These are phyloP conservation scores for Pseudopyrenochaeta lycopersici DNA, from an alignment of 2,329 filamentous ascomycete genomes.

Conservation along the genomic window DNA sequence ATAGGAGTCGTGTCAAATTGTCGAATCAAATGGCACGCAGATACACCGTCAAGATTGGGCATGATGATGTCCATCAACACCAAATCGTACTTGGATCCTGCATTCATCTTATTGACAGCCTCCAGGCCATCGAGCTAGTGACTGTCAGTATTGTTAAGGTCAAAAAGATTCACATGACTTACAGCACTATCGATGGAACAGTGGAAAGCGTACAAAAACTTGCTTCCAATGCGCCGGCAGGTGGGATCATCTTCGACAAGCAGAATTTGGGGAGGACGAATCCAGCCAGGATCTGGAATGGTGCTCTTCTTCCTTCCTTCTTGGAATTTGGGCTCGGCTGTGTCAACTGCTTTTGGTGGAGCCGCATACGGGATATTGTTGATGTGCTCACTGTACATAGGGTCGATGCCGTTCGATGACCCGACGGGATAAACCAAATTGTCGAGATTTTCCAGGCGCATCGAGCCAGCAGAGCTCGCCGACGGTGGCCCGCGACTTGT, in stretches of 20 bases:
- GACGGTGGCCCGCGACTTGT: conserved; percentile 56
- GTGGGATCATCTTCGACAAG: conserved; percentile 85
- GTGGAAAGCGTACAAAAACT: conserved; percentile 71
- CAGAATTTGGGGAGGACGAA: conserved; percentile 78
- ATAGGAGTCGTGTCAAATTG: conserved; percentile 88
- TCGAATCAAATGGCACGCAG: conserved; percentile 90
- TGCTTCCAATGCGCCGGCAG: conserved; percentile 71
- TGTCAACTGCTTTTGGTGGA: conserved; percentile 70
- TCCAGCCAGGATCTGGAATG: conserved; percentile 70
- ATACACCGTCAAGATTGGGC: conserved; percentile 94
- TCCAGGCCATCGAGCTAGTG: conserved; percentile 82
- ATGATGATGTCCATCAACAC: conserved; percentile 78
- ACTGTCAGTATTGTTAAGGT: conserved; percentile 32
- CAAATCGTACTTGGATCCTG: conserved; percentile 70
- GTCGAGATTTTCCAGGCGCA: conserved; percentile 69
- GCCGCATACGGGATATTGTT: conserved; percentile 90
- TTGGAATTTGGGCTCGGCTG: conserved; percentile 56
- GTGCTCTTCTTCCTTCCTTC: conserved; percentile 69
- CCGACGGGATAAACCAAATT: conserved; percentile 90
- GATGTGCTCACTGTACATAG: conserved; percentile 92
- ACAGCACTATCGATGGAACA: conserved; percentile 71
- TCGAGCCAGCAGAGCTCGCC: conserved; percentile 60
- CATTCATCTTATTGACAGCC: conserved; percentile 85
- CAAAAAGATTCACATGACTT: conserved; percentile 43
- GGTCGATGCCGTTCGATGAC: conserved; percentile 89